These are phyloP conservation scores for Oropetium thomaeum DNA, from an alignment of 176 grass and related monocot species.

Conservation along the genomic window DNA sequence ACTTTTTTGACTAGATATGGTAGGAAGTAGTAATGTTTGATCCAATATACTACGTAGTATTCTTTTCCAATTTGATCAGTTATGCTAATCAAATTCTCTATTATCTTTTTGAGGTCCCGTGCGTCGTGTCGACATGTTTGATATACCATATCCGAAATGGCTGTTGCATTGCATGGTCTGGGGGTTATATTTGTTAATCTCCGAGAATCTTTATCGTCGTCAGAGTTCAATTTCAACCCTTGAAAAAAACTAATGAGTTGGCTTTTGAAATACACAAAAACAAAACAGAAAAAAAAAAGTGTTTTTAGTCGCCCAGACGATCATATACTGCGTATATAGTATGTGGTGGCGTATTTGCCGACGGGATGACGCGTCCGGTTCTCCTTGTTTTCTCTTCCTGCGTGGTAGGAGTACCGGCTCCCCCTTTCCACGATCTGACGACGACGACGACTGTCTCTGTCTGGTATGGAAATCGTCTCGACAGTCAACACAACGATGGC, in stretches of 20 bases:
- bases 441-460: too few relatives aligned
- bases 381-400: background rate
- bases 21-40: conserved; percentile 19
- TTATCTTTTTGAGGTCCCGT: background rate
- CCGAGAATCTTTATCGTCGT: background rate
- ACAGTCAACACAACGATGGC: background rate
- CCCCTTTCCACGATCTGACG: too few relatives aligned
- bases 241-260: background rate
- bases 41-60: background rate
- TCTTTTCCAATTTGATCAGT: background rate
- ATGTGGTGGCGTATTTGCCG: background rate
- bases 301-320: background rate
- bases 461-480: background rate
- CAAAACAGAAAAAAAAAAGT: background rate
- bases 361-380: background rate
- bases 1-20: conserved; percentile 29
- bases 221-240: too few relatives aligned
- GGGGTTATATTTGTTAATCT: conserved; percentile 10
- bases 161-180: too few relatives aligned
- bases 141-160: background rate
- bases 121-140: background rate
- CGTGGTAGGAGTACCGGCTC: background rate
- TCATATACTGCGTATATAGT: too few relatives aligned
- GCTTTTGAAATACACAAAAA: background rate
- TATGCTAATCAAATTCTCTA: background rate